These are phyloP conservation scores for Rhodotorula sp. DNA, from an alignment of 1,284 basidiomycete genomes.

Conservation along the genomic window DNA sequence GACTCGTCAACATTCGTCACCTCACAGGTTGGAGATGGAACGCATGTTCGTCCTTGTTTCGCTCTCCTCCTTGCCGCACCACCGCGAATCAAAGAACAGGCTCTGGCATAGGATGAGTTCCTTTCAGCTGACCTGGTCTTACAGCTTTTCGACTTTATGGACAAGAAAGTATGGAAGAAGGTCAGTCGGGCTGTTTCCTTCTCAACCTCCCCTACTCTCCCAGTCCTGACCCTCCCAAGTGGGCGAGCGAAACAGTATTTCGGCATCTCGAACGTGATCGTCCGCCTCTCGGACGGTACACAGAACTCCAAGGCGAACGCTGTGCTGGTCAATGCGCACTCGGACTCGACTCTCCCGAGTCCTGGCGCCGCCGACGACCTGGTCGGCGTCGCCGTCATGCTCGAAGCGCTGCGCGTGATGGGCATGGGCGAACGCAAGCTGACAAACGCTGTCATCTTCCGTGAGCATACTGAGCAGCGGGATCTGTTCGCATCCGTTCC, in stretches of 20 bases:
- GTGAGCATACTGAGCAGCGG: not conserved
- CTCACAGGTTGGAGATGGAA: slow-evolving; percentile 20
- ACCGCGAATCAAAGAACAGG: no score
- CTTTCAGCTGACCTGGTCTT: no score
- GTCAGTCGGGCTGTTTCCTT: not conserved
- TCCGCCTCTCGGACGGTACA: slow-evolving; percentile 81
- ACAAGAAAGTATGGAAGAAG: slow-evolving; percentile 42
- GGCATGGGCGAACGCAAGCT: slow-evolving; percentile 70
- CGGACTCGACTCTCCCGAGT: slow-evolving; percentile 66
- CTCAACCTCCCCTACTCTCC: slow-evolving; percentile 60
- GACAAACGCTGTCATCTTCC: slow-evolving; percentile 76
- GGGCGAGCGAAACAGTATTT: slow-evolving; percentile 74
- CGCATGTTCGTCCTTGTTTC: slow-evolving; percentile 2
- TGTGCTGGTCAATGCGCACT: slow-evolving; percentile 82
- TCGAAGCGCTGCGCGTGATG: slow-evolving; percentile 81
- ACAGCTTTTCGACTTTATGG: slow-evolving; percentile 41
- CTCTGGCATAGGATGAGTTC: no score
- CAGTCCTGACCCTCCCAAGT: slow-evolving; percentile 45
- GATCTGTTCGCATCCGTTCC: rapidly evolving
- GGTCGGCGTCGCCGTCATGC: slow-evolving; percentile 70
- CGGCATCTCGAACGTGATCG: slow-evolving; percentile 75
- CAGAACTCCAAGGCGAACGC: slow-evolving; percentile 69
- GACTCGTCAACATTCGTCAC: no score
- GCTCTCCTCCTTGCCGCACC: no score
- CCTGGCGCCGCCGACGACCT: slow-evolving; percentile 74